Conservation (phyloP, 768 basidiomycete genomes). For the Cytidiella melzeri region DNA sequence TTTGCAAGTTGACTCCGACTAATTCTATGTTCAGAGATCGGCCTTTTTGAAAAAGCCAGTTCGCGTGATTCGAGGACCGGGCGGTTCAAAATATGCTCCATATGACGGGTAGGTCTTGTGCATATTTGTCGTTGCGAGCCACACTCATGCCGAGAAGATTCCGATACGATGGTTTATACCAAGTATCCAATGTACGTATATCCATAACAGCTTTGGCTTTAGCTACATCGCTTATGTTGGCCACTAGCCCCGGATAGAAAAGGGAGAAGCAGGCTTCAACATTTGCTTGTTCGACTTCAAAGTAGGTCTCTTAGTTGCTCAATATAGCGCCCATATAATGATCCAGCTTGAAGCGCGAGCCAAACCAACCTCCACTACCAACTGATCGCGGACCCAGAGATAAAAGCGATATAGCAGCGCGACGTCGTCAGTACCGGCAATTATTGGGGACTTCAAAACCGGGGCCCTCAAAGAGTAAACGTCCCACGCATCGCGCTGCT, state of each 20-base stretch:
- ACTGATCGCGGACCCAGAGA: not conserved
- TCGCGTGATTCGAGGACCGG: conserved; percentile 7
- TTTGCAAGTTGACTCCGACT: too few species aligned
- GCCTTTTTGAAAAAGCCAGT: not conserved
- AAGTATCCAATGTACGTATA: conserved; percentile 1
- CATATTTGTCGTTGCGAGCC: not conserved
- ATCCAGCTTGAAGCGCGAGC: not conserved
- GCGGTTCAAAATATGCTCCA: conserved; percentile 7
- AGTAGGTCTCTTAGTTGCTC: not conserved
- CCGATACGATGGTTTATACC: conserved; percentile 5
- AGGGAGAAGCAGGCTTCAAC: not conserved
- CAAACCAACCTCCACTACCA: not conserved
- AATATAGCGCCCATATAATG: not conserved
- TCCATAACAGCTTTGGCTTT: too few species aligned
- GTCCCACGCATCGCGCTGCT: too few species aligned
- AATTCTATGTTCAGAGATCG: conserved; percentile 1
- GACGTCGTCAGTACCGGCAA: not conserved
- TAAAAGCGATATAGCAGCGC: not conserved
- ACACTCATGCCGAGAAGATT: not conserved
- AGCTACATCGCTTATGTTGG: too few species aligned
- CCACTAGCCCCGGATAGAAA: not conserved
- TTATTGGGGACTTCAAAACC: too few species aligned
- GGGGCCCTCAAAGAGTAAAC: too few species aligned
- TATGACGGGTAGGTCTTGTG: not conserved
- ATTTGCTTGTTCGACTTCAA: conserved; percentile 3